phyloP scores from a whole-genome alignment of 2,329 filamentous ascomycete genomes.

The Colletotrichum sp. region DNA sequence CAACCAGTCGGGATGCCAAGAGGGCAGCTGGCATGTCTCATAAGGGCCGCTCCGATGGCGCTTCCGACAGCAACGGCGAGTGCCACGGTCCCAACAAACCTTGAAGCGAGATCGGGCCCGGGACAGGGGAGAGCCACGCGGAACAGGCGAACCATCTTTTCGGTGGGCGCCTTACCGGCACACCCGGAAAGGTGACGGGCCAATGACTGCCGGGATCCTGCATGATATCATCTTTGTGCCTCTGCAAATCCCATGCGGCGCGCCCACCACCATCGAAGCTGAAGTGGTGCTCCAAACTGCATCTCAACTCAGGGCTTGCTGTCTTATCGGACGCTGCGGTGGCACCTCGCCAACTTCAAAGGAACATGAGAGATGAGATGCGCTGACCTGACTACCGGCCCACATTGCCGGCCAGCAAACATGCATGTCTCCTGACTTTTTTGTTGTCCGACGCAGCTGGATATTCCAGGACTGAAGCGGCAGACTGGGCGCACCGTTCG shows the following conservation, averaged over 20 bases:
- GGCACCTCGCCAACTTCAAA: background rate
- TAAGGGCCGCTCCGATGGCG: background rate
- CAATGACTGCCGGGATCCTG: background rate
- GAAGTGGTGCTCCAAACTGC: background rate
- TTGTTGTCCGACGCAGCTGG: background rate
- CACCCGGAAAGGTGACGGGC: background rate
- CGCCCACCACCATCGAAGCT: background rate
- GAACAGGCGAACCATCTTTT: background rate
- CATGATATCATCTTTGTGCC: constrained; percentile 2
- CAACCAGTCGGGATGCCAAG: background rate
- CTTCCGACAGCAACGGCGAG: background rate
- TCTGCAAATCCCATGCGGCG: background rate
- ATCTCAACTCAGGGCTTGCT: background rate
- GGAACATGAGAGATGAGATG: background rate
- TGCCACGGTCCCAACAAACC: background rate
- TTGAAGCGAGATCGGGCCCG: background rate
- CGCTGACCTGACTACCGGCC: background rate
- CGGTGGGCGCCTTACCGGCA: constrained; percentile 10
- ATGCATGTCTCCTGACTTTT: background rate
- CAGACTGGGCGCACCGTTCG: background rate
- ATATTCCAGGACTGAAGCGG: background rate
- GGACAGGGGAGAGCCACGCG: background rate
- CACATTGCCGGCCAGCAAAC: background rate
- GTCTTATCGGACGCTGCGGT: background rate
- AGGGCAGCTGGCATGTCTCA: background rate